Evolutionary conservation across 768 basidiomycete genomes (phyloP), one percentile per base, ranked within the genome.

Genomic region (Dendrothele bispora): DNA sequence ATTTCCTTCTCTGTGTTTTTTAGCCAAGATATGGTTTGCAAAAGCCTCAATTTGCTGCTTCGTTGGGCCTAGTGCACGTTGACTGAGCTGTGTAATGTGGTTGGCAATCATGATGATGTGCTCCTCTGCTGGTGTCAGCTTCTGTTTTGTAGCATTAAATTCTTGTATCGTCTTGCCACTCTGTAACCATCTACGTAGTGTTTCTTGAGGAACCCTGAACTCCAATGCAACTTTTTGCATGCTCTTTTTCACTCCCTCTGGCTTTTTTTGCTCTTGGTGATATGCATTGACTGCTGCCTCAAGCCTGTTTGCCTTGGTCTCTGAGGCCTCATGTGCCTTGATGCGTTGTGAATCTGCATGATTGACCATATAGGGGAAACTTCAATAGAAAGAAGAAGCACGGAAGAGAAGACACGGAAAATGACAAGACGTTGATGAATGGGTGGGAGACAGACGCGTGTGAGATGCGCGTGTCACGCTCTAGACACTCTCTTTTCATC

Each of bases 11-110:
- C n/a, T n/a, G 10, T 38, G 40, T 17, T 48, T 46, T 41, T 51
- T 30, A 3, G 59, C 44, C n/a, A n/a, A n/a, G 39, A 72, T 56
- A 12, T 39, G 50, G 54, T 67, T 66, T n/a, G 63, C 67, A 51
- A 55, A 37, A 11, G 28, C 24, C 3, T 27, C 37, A 43, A 71
- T 58, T 6, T 56, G 35, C 17, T 20, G n/a, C 14, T 43, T 54
- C 3, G 46, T 55, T 46, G 56, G 34, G 11, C 61, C 59, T n/a
- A 66, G 54, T 11, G 60, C 64, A 17, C 55, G 55, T 26, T 69
- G 62, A 4, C 65, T 55, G 7, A 60, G 64, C 30, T 55, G 26
- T 1, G 59, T 10, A 21, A 68, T 58, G 39, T 60, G 62, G 21
- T 68, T 52, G 2, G 65, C 59, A n/a, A n/a, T n/a, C n/a, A n/a